Evolutionary conservation across 2,329 filamentous ascomycete species (phyloP).

Genomic region (Albophoma yamanashiensis): DNA sequence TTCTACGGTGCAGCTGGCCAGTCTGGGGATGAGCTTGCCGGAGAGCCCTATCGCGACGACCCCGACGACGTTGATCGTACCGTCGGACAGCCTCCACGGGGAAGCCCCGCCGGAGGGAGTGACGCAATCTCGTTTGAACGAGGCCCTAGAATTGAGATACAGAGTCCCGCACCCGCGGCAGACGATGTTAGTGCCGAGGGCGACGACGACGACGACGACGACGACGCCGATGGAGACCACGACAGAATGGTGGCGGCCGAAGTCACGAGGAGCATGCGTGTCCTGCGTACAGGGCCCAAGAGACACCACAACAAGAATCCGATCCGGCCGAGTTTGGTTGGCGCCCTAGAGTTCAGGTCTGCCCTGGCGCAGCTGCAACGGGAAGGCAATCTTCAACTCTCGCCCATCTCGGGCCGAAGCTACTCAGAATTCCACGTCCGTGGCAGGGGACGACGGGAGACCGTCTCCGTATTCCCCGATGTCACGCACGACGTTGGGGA

Average conservation of each 20-base stretch:
- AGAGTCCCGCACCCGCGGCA: slow-evolving; percentile 20
- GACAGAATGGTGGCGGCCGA: slow-evolving; percentile 65
- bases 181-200: slow-evolving; percentile 24
- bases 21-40: slow-evolving; percentile 39
- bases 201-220: slow-evolving; percentile 29
- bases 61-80: slow-evolving; percentile 23
- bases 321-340: slow-evolving; percentile 86
- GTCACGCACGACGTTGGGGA: slow-evolving; percentile 5
- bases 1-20: slow-evolving; percentile 48
- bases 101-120: slow-evolving; percentile 6
- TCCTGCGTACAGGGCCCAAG: slow-evolving; percentile 57
- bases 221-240: slow-evolving; percentile 37
- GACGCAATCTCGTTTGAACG: slow-evolving; percentile 35
- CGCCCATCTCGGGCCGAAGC: slow-evolving; percentile 56
- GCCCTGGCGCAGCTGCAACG: slow-evolving; percentile 79
- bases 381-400: slow-evolving; percentile 64
- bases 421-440: slow-evolving; percentile 23
- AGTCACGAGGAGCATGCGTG: slow-evolving; percentile 85
- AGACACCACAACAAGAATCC: slow-evolving; percentile 59
- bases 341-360: slow-evolving; percentile 86
- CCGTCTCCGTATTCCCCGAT: slow-evolving; percentile 14
- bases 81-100: slow-evolving; percentile 6
- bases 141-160: slow-evolving; percentile 36
- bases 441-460: slow-evolving; percentile 13
- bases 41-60: slow-evolving; percentile 54